Base-by-base conservation (phyloP, 345 rosid species). In the Rhizophora mangle region DNA sequence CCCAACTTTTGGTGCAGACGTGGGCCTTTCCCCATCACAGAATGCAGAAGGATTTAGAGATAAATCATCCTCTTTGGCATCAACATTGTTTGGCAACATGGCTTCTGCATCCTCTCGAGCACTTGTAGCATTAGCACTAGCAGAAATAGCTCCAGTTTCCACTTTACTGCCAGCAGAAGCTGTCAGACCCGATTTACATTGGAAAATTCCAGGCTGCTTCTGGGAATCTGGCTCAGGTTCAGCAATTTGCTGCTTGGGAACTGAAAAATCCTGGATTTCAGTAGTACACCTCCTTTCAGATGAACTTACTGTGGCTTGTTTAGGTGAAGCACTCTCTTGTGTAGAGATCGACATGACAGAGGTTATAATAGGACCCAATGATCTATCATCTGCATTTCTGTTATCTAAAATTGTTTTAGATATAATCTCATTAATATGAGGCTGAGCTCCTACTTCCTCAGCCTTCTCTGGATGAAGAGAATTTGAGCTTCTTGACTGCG, bases 181-280 rank as follows among this genome's bases (percentile, higher is more conserved):
- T 32, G 74, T 68, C 39, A 57, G 65, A 72, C 72, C 79, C 53
- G 65, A 36, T 21, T 74, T 77, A 60, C 72, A 80, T 21, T 37
- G 59, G 57, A 67, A 60, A 74, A 51, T 64, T 68, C 60, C 73
- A 49, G 32, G 70, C 63, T 64, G 68, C 65, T 72, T 73, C 37
- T 75, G 74, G 63, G 77, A 37, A 73, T 80, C 81, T 18, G 84
- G 67, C 78, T 65, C 80, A 37, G 63, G 82, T 74, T 81, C 89
- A 76, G 62, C 64, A 74, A 62, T 78, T 37, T 76, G 74, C 18
- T 70, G 79, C 54, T 63, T 80, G 47, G 79, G 63, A 84, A 70
- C 69, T 53, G 69, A 47, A 60, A 65, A 66, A 76, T 62, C 72
- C 73, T 67, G 64, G 62, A 78, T 64, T 61, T 77, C 85, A 68